Evolutionary conservation across 164 flowering plant genomes (phyloP).

Genomic region (Vitis rupestris): DNA sequence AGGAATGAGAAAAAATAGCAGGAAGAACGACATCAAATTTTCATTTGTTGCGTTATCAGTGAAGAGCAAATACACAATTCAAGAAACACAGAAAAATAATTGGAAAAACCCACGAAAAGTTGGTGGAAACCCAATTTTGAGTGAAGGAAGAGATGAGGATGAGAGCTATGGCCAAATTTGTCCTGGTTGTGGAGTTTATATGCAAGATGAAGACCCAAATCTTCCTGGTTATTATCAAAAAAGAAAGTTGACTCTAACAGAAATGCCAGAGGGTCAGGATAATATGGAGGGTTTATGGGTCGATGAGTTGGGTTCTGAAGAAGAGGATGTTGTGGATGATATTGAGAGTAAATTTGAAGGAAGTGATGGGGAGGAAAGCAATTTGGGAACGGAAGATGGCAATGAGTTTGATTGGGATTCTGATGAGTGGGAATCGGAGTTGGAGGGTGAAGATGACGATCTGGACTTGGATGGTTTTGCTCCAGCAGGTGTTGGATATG

Average conservation of each 20-base stretch:
- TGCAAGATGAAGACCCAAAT: slow-evolving; percentile 85
- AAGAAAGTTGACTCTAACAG: slow-evolving; percentile 25
- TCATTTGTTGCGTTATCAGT: slow-evolving; percentile 19
- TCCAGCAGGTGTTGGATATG: slow-evolving; percentile 78
- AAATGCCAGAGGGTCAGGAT: slow-evolving; percentile 14
- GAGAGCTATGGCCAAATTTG: slow-evolving; percentile 66
- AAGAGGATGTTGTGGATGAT: slow-evolving; percentile 25
- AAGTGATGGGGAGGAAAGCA: slow-evolving; percentile 32
- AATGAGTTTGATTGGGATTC: slow-evolving; percentile 63
- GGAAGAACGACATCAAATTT: slow-evolving; percentile 1
- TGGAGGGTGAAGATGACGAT: slow-evolving; percentile 49
- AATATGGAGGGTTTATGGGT: slow-evolving; percentile 11
- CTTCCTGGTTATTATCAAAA: slow-evolving; percentile 78
- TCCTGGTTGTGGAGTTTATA: slow-evolving; percentile 95
- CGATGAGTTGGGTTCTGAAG: slow-evolving; percentile 21
- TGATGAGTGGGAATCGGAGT: slow-evolving; percentile 56
- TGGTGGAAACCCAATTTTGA: slow-evolving; percentile 37
- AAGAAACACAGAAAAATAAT: slow-evolving; percentile 15
- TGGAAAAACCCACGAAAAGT: slow-evolving; percentile 26
- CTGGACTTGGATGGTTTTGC: slow-evolving; percentile 73
- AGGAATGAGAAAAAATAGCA: slow-evolving; percentile 12
- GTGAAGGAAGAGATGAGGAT: slow-evolving; percentile 90
- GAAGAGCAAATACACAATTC: slow-evolving; percentile 16
- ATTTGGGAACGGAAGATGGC: slow-evolving; percentile 9
- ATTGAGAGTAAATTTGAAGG: slow-evolving; percentile 32